Evolutionary conservation across 2,329 filamentous ascomycete species (phyloP).

Genomic region (Verticillium isaacii): DNA sequence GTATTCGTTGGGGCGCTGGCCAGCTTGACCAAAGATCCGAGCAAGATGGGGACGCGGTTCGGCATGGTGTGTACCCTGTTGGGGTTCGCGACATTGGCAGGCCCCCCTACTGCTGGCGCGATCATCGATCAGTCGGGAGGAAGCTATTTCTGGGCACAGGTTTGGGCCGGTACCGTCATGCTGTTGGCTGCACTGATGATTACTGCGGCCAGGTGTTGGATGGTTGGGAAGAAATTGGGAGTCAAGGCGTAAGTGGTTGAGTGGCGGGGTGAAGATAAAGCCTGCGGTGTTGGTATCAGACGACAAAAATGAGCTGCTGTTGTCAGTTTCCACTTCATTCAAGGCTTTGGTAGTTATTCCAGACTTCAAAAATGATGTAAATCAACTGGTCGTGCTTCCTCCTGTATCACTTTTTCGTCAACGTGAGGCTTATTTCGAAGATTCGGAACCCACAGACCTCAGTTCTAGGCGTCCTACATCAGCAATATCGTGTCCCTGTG

Average conservation of each 20-base stretch:
- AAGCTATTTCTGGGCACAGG: conserved; percentile 34
- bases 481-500: too few relatives aligned
- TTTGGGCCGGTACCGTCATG: conserved; percentile 37
- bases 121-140: conserved; percentile 35
- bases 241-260: conserved; percentile 22
- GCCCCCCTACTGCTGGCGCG: conserved; percentile 36
- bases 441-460: too few relatives aligned
- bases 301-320: too few relatives aligned
- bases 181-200: conserved; percentile 24
- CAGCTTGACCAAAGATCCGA: conserved; percentile 33
- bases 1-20: conserved; percentile 33
- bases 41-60: conserved; percentile 37
- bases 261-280: too few relatives aligned
- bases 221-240: conserved; percentile 26
- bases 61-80: conserved; percentile 37
- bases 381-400: too few relatives aligned
- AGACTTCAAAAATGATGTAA: too few relatives aligned
- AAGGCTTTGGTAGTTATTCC: too few relatives aligned
- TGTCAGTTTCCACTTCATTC: too few relatives aligned
- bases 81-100: conserved; percentile 34
- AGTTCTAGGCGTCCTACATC: too few relatives aligned
- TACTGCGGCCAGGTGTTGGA: conserved; percentile 20
- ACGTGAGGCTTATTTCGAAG: too few relatives aligned
- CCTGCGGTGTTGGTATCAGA: too few relatives aligned
- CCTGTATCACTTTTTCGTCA: too few relatives aligned